Conservation (phyloP, 108 stramenopile genomes). For the Skeletonema potamos region DNA sequence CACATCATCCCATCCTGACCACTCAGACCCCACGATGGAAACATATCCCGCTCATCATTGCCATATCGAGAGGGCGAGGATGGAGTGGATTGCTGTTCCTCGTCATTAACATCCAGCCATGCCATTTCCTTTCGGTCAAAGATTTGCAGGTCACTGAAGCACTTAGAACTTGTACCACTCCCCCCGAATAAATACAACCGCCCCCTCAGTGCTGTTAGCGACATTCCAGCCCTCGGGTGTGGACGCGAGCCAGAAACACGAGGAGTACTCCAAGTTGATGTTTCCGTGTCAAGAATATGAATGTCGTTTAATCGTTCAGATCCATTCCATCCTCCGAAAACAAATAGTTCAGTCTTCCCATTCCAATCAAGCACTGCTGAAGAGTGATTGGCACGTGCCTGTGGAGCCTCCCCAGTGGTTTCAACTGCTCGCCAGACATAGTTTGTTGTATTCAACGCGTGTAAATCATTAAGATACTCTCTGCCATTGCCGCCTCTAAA, state of each 20-base stretch:
- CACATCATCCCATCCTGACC: conserved; percentile 44
- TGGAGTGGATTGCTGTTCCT: conserved; percentile 15
- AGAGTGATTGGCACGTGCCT: conserved; percentile 90
- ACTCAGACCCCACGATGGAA: conserved; percentile 13
- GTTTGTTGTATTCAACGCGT: conserved; percentile 80
- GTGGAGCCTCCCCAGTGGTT: conserved; percentile 74
- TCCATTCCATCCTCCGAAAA: conserved; percentile 97
- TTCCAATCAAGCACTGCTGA: conserved; percentile 75
- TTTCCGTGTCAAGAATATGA: conserved; percentile 83
- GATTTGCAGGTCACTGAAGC: conserved; percentile 92
- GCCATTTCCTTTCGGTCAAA: conserved; percentile 88
- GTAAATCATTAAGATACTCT: conserved; percentile 87
- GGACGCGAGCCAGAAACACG: conserved; percentile 71
- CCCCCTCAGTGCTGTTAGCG: conserved; percentile 83
- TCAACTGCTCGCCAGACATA: conserved; percentile 77
- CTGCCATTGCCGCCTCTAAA: conserved; percentile 93
- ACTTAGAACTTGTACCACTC: conserved; percentile 80
- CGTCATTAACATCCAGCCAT: conserved; percentile 85
- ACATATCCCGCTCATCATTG: background rate
- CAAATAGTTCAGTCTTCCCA: conserved; percentile 70
- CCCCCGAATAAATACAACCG: conserved; percentile 92
- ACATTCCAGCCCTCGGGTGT: conserved; percentile 93
- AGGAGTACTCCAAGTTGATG: conserved; percentile 81
- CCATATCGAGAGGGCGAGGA: background rate
- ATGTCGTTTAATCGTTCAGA: conserved; percentile 87